These are phyloP conservation scores for Talaromyces sp. DNA, from an alignment of 2,329 filamentous ascomycete genomes.

Conservation along the genomic window DNA sequence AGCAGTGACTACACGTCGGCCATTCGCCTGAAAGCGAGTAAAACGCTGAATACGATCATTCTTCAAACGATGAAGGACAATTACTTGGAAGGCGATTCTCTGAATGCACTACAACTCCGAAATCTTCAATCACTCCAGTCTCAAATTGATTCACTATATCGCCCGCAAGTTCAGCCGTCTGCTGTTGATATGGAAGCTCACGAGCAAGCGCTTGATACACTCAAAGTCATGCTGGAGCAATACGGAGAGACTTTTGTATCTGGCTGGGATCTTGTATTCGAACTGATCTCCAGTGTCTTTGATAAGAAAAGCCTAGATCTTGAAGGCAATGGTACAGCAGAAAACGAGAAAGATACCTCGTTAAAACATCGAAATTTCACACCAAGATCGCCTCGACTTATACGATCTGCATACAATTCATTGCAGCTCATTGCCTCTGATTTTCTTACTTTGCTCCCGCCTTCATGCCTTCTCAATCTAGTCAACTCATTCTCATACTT, in stretches of 20 bases:
- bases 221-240: constrained; percentile 79
- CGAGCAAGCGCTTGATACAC: constrained; percentile 69
- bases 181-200: constrained; percentile 75
- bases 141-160: constrained; percentile 57
- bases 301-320: constrained; percentile 34
- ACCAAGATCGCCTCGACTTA: constrained; percentile 62
- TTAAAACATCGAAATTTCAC: constrained; percentile 13
- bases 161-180: constrained; percentile 48
- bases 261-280: constrained; percentile 82
- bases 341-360: constrained; percentile 18
- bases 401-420: constrained; percentile 82
- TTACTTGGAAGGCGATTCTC: constrained; percentile 36
- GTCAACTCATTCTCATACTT: constrained; percentile 87
- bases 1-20: constrained; percentile 33
- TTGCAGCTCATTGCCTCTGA: constrained; percentile 92
- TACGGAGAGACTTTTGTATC: constrained; percentile 77
- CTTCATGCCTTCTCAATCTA: constrained; percentile 67
- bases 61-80: constrained; percentile 39
- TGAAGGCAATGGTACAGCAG: constrained; percentile 23
- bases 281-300: constrained; percentile 80
- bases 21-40: constrained; percentile 51
- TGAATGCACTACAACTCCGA: constrained; percentile 64
- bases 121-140: constrained; percentile 62
- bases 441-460: constrained; percentile 70
- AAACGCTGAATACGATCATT: constrained; percentile 50